These are phyloP conservation scores for Aspergillus glaucus DNA, from an alignment of 2,329 filamentous ascomycete genomes.

Conservation along the genomic window DNA sequence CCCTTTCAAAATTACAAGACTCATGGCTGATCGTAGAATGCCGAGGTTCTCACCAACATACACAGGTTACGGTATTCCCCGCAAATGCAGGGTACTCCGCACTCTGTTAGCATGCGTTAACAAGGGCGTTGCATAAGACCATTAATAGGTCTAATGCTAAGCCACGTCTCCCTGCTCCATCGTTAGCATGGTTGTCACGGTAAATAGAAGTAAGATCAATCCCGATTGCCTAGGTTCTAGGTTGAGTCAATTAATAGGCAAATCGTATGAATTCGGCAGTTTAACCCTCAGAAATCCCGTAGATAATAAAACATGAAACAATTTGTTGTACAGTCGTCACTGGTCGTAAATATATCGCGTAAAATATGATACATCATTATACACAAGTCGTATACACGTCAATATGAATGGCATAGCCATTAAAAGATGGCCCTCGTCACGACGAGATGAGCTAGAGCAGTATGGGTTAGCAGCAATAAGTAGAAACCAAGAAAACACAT, in stretches of 20 bases:
- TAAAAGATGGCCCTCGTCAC: background rate
- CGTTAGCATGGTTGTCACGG: too few relatives aligned
- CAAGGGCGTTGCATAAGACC: too few relatives aligned
- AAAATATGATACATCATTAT: background rate
- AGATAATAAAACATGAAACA: too few relatives aligned
- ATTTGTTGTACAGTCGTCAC: background rate
- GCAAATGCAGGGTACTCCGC: too few relatives aligned
- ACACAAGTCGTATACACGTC: background rate
- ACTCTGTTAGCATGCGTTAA: too few relatives aligned
- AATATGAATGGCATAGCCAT: background rate
- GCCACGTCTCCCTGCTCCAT: too few relatives aligned
- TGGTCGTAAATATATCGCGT: background rate
- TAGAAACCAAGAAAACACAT: background rate
- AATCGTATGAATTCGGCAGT: background rate
- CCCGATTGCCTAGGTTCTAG: background rate
- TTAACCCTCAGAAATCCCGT: background rate
- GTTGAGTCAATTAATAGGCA: background rate
- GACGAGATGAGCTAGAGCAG: constrained; percentile 1
- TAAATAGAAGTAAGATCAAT: too few relatives aligned
- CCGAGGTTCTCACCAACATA: too few relatives aligned
- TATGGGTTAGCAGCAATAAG: background rate
- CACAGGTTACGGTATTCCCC: too few relatives aligned
- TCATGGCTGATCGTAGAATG: too few relatives aligned
- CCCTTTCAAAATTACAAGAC: too few relatives aligned
- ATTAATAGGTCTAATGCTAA: too few relatives aligned